Evolutionary conservation across 306 rosid species (phyloP).

Genomic region (Alnus rubra): DNA sequence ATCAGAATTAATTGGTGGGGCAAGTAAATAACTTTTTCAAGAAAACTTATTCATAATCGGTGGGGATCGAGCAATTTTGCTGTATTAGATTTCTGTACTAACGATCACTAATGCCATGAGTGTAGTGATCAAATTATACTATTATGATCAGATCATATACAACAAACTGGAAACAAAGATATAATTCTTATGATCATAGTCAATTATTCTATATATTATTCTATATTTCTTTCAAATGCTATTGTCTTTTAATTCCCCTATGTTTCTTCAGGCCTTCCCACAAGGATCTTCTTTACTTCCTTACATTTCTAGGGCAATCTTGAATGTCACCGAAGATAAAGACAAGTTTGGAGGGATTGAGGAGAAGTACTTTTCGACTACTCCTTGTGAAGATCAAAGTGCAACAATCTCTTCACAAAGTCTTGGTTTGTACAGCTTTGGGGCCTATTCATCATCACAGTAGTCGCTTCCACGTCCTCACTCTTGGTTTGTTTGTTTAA

Average conservation of each 20-base stretch:
- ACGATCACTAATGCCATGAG: too few relatives aligned
- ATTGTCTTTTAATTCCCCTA: not conserved
- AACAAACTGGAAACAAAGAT: too few relatives aligned
- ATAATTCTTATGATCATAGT: too few relatives aligned
- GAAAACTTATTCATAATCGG: too few relatives aligned
- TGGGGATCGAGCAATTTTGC: too few relatives aligned
- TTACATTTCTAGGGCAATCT: constrained; percentile 47
- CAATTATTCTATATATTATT: too few relatives aligned
- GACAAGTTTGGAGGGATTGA: constrained; percentile 20
- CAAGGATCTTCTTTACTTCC: constrained; percentile 40
- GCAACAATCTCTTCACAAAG: constrained; percentile 4
- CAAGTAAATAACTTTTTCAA: too few relatives aligned
- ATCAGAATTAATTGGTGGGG: too few relatives aligned
- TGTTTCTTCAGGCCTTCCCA: constrained; percentile 44
- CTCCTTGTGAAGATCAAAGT: constrained; percentile 12
- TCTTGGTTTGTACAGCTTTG: constrained; percentile 39
- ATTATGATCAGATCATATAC: too few relatives aligned
- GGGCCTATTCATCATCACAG: constrained; percentile 45
- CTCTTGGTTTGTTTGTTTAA: constrained; percentile 10
- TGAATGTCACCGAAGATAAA: constrained; percentile 39
- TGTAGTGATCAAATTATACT: too few relatives aligned
- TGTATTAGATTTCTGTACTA: too few relatives aligned
- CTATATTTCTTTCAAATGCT: too few relatives aligned
- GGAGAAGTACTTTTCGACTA: constrained; percentile 23
- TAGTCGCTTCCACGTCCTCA: constrained; percentile 21